These are phyloP conservation scores for Cocos nucifera DNA, from an alignment of 176 grass and related monocot species.

Conservation along the genomic window DNA sequence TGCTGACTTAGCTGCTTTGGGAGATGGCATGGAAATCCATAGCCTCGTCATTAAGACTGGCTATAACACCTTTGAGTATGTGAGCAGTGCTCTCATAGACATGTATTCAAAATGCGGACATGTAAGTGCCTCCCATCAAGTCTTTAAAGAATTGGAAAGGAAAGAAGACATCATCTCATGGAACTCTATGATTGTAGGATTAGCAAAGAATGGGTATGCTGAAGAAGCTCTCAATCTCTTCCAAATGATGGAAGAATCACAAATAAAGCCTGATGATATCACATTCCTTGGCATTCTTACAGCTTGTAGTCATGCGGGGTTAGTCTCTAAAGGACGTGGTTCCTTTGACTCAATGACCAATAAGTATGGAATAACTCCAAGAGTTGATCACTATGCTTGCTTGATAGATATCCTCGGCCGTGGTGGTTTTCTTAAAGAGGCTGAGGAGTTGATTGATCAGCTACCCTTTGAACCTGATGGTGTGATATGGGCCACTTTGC, in stretches of 20 bases:
- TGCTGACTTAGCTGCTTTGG: constrained; percentile 34
- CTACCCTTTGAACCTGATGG: constrained; percentile 52
- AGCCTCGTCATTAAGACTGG: constrained; percentile 47
- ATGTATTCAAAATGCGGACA: constrained; percentile 79
- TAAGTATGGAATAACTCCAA: constrained; percentile 34
- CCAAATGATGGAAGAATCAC: constrained; percentile 38
- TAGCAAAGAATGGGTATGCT: constrained; percentile 63
- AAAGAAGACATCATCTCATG: constrained; percentile 43
- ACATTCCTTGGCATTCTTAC: constrained; percentile 61
- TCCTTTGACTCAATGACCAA: constrained; percentile 45
- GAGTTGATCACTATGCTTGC: constrained; percentile 59
- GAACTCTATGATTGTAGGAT: constrained; percentile 71
- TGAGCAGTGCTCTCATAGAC: constrained; percentile 45
- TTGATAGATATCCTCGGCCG: constrained; percentile 64
- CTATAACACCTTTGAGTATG: constrained; percentile 40
- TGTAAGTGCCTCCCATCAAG: constrained; percentile 36
- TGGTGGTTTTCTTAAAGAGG: constrained; percentile 52
- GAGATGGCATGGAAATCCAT: constrained; percentile 43
- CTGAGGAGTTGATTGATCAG: constrained; percentile 39
- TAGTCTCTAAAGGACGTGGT: constrained; percentile 34
- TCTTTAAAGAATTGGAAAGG: constrained; percentile 43
- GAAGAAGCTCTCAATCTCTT: constrained; percentile 44
- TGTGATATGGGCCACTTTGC: constrained; percentile 67
- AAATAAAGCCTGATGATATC: constrained; percentile 44
- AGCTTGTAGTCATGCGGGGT: constrained; percentile 51